These are phyloP conservation scores for Adansonia rubrostipa DNA, from an alignment of 441 rosid genomes.

Conservation along the genomic window DNA sequence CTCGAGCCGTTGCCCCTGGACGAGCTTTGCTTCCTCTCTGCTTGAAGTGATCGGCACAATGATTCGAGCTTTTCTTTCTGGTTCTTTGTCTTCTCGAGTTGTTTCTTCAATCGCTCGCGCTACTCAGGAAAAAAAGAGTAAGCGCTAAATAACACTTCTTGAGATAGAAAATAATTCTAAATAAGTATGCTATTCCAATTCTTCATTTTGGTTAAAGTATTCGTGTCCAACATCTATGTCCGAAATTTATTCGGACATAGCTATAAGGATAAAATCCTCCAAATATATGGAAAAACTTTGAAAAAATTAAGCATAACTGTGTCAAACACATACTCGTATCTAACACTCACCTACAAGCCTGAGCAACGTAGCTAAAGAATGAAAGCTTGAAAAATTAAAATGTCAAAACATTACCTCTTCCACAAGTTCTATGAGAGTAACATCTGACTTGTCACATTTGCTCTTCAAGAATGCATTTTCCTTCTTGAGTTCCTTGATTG, in stretches of 20 bases:
- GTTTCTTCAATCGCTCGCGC: conserved; percentile 82
- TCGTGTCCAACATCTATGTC: too few relatives aligned
- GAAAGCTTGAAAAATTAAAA: conserved; percentile 5
- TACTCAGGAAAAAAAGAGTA: conserved; percentile 34
- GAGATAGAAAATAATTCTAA: neutral
- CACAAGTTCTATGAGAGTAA: conserved; percentile 76
- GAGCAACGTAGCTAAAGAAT: neutral
- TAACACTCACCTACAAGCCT: too few relatives aligned
- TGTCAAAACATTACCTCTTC: conserved; percentile 62
- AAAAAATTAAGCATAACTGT: too few relatives aligned
- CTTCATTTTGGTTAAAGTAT: too few relatives aligned
- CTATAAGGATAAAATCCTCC: too few relatives aligned
- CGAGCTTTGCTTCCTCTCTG: conserved; percentile 72
- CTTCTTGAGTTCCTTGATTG: conserved; percentile 79
- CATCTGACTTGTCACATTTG: conserved; percentile 81
- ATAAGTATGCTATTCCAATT: too few relatives aligned
- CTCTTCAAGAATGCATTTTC: conserved; percentile 84
- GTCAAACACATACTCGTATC: too few relatives aligned
- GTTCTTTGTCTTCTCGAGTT: conserved; percentile 82
- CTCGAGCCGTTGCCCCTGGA: conserved; percentile 35
- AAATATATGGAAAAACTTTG: too few relatives aligned
- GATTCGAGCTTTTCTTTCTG: conserved; percentile 95
- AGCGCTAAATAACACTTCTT: neutral
- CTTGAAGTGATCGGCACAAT: conserved; percentile 87
- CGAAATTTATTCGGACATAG: too few relatives aligned